phyloP scores from a whole-genome alignment of 306 rosid species.

The Luffa acutangula region DNA sequence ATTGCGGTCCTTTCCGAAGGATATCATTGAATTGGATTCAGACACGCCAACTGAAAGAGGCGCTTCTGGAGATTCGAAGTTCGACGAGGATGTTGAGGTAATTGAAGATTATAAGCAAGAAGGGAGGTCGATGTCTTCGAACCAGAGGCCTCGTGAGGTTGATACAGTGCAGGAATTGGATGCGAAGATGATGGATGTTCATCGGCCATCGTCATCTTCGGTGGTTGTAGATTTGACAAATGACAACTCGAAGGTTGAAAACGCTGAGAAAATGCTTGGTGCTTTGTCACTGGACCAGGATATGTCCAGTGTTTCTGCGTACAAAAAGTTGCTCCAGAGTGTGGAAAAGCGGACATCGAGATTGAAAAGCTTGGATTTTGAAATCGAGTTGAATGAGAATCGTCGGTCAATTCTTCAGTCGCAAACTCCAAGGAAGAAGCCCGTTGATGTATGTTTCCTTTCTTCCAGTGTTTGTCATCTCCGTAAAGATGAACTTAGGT shows the following conservation, averaged over 20 bases:
- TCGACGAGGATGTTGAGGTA: conserved; percentile 38
- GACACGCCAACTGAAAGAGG: conserved; percentile 18
- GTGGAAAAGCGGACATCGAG: conserved; percentile 17
- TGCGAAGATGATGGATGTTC: conserved; percentile 14
- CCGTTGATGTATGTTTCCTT: conserved; percentile 29
- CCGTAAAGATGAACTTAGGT: neutral
- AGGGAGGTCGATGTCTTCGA: conserved; percentile 17
- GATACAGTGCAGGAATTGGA: conserved; percentile 28
- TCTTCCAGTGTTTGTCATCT: neutral
- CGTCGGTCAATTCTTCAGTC: conserved; percentile 20
- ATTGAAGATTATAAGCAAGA: conserved; percentile 28
- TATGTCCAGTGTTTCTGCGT: conserved; percentile 22
- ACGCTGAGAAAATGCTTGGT: conserved; percentile 24
- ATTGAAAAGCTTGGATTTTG: conserved; percentile 25
- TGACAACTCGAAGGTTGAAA: conserved; percentile 26
- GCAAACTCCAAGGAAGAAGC: conserved; percentile 41
- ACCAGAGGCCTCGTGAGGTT: conserved; percentile 18
- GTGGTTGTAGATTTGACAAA: conserved; percentile 37
- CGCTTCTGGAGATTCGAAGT: conserved; percentile 41
- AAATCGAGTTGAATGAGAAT: conserved; percentile 46
- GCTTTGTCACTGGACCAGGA: conserved; percentile 23
- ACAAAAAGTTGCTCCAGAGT: conserved; percentile 54
- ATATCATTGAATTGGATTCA: conserved; percentile 41
- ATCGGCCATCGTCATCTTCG: conserved; percentile 31
- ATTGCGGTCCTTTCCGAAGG: conserved; percentile 4